Conservation (phyloP, 2,329 filamentous ascomycete genomes). For the Aspergillus spinulosporus region DNA sequence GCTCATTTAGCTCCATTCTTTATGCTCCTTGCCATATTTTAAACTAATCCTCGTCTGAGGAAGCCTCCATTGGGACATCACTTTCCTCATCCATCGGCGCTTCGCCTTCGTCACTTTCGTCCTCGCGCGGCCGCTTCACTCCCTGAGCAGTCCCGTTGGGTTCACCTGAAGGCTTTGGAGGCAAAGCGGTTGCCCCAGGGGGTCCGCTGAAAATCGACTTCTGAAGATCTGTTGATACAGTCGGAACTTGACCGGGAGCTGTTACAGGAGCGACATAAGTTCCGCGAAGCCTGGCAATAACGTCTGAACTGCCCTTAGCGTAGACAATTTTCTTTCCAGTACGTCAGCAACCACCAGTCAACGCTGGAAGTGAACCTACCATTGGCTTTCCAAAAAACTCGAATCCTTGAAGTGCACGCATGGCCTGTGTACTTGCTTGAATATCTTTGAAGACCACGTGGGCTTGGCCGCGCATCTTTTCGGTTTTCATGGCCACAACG, state of each 20-base stretch:
- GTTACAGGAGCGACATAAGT: slow-evolving; percentile 71
- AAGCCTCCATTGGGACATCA: slow-evolving; percentile 68
- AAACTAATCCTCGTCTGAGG: slow-evolving; percentile 68
- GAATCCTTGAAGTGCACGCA: slow-evolving; percentile 83
- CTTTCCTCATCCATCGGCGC: slow-evolving; percentile 66
- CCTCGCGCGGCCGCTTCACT: slow-evolving; percentile 69
- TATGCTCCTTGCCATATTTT: slow-evolving; percentile 7
- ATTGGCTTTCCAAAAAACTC: slow-evolving; percentile 82
- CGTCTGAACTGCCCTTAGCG: slow-evolving; percentile 84
- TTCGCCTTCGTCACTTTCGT: slow-evolving; percentile 56
- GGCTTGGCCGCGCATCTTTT: slow-evolving; percentile 93
- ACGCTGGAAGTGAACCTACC: slow-evolving; percentile 51
- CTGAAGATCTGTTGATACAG: slow-evolving; percentile 71
- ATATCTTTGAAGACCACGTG: slow-evolving; percentile 89
- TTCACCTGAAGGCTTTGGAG: slow-evolving; percentile 53
- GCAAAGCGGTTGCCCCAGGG: slow-evolving; percentile 43
- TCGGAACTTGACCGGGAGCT: slow-evolving; percentile 52
- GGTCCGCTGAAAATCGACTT: slow-evolving; percentile 76
- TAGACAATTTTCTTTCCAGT: slow-evolving; percentile 76
- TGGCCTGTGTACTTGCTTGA: slow-evolving; percentile 88
- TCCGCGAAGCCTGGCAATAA: slow-evolving; percentile 86
- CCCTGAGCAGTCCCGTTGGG: slow-evolving; percentile 49
- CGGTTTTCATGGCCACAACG: slow-evolving; percentile 82
- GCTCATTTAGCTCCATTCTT: neutral
- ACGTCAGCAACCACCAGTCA: slow-evolving; percentile 6